A percentile compares a stretch with the other conserved stretches of the same genome.
These are phyloP conservation scores for Termitomyces sp. DNA, from an alignment of 768 basidiomycete genomes.

Conservation along the genomic window DNA sequence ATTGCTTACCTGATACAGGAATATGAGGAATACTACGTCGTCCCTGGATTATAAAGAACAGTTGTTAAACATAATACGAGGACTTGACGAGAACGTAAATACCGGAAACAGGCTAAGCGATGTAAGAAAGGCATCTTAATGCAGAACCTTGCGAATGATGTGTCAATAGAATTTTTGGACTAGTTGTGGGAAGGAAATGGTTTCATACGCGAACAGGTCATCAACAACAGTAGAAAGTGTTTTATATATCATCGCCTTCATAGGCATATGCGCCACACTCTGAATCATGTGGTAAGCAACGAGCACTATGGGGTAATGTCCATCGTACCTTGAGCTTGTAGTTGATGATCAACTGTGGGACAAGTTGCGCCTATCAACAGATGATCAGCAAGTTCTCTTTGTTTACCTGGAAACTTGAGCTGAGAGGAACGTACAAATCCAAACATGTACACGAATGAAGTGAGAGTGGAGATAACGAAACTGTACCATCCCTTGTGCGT, in stretches of 20 bases:
- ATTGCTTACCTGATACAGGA: constrained; percentile 82
- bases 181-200: constrained; percentile 6
- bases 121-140: constrained; percentile 97
- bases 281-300: constrained; percentile 24
- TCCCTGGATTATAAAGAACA: constrained; percentile 41
- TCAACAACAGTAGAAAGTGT: constrained; percentile 86
- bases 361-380: constrained; percentile 64
- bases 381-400: background rate
- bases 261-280: constrained; percentile 97
- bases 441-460: constrained; percentile 94
- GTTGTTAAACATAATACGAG: constrained; percentile 15
- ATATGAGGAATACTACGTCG: constrained; percentile 87
- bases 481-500: constrained; percentile 95
- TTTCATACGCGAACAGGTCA: constrained; percentile 81
- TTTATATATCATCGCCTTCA: constrained; percentile 98
- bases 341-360: constrained; percentile 91
- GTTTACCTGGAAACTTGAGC: background rate
- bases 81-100: constrained; percentile 18
- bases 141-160: constrained; percentile 56
- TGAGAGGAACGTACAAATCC: constrained; percentile 77
- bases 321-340: constrained; percentile 85
- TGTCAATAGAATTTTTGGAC: constrained; percentile 10
- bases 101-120: constrained; percentile 81
- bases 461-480: constrained; percentile 89
- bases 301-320: constrained; percentile 11